Evolutionary conservation across 2,329 filamentous ascomycete genomes (phyloP), one percentile per base, ranked within the genome.

Genomic region (Verticillium albo-atrum): DNA sequence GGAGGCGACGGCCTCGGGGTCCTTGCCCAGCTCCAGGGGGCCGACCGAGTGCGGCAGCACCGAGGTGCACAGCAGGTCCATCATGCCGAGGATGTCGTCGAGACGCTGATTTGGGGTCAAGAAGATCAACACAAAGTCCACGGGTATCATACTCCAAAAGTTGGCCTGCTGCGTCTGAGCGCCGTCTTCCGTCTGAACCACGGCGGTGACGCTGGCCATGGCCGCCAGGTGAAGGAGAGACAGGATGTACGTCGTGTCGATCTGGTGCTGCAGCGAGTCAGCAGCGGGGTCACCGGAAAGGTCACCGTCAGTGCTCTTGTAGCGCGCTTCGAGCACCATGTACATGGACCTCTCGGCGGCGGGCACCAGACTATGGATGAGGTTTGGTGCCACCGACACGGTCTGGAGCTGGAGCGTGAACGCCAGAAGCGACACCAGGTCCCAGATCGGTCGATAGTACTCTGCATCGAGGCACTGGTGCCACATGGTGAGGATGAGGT

Each of bases 131-230:
- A 89, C 82, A 63, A 89, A 87, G 52, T 89, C 84, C 26, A 86
- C 81, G 3, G 87, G 82, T 61, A 92, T 84, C 37, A 79, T 74
- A 61, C 79, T 82, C 91, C 91, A 95, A 66, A 92, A 90, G 35
- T 77, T 72, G 0, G 69, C 67, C 20, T 75, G 72, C 10, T 74
- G 71, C 14, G 71, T 60, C 25, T 61, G 62, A 30, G 68, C 57
- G 25, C 69, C 69, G 23, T 65, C 60, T 1, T 74, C 70, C 3
- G 67, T 67, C 53, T 69, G 71, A 27, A 56, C 70, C 30, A 61
- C 70, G 4, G 72, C 72, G 3, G 74, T 74, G n/a, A 78, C 76
- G 63, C 88, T 89, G 32, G 82, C 85, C 9, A 86, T 77, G 4
- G 88, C 85, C 5, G 85, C 76, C 1, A 85, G 76, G 58, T 89